Percentiles rank a stretch among this genome's conserved stretches.
These are phyloP conservation scores for Protomyces macrosporus DNA, from an alignment of 1,139 yeast species.

Conservation along the genomic window DNA sequence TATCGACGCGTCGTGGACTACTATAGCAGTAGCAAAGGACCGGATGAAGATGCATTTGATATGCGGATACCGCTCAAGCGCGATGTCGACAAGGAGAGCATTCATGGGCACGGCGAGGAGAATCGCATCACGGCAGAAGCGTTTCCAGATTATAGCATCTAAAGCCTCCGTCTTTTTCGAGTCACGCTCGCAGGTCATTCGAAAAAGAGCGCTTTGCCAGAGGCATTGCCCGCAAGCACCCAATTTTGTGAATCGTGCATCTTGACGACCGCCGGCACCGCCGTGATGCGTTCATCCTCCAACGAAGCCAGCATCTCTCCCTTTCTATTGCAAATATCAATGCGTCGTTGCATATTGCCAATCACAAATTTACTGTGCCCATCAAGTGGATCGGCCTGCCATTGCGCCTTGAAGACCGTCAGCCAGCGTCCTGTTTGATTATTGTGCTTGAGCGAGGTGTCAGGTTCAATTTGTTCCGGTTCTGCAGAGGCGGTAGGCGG, in stretches of 20 bases:
- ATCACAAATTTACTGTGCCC: slow-evolving; percentile 77
- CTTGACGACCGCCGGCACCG: slow-evolving; percentile 83
- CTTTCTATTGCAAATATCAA: slow-evolving; percentile 70
- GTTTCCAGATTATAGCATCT: slow-evolving; percentile 12
- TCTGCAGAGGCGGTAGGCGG: slow-evolving; percentile 18
- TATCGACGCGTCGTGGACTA: slow-evolving; percentile 87
- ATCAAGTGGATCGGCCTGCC: slow-evolving; percentile 70
- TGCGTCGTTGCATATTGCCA: slow-evolving; percentile 84
- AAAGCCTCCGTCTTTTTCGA: background rate
- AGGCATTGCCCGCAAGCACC: slow-evolving; percentile 90
- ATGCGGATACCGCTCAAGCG: slow-evolving; percentile 51
- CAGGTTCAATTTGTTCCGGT: slow-evolving; percentile 45
- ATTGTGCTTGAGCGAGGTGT: slow-evolving; percentile 66
- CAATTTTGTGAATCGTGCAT: slow-evolving; percentile 84
- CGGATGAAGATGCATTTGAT: slow-evolving; percentile 77
- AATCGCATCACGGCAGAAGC: slow-evolving; percentile 33
- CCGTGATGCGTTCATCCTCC: slow-evolving; percentile 57
- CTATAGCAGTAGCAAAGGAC: slow-evolving; percentile 54
- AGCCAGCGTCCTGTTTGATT: slow-evolving; percentile 98
- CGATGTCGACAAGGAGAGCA: slow-evolving; percentile 44
- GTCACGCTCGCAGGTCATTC: background rate
- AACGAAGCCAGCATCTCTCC: slow-evolving; percentile 77
- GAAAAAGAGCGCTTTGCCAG: slow-evolving; percentile 55
- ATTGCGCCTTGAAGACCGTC: slow-evolving; percentile 75
- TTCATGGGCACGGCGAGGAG: slow-evolving; percentile 34